Evolutionary conservation across 129 eudicot species (phyloP), one percentile per base, ranked within the genome.

Genomic region (Escallonia herrerae): DNA sequence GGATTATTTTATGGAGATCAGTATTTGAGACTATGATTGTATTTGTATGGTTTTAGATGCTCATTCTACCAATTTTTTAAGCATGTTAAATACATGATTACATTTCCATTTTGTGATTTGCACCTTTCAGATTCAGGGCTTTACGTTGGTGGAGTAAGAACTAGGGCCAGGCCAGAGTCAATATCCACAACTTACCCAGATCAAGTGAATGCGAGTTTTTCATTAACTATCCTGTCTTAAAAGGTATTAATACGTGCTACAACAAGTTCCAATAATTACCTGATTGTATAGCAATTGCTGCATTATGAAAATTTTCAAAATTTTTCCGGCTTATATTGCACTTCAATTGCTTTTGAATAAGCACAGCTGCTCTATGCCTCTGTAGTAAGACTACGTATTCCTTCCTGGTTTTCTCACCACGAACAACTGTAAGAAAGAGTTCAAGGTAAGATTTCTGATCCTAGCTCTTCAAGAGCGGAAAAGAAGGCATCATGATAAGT

Each of bases 331-430:
- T 48, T 61, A 53, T 62, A 74, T 79, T 86, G 54, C 83, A 76
- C 74, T 84, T 94, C 10, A 82, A 49, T 40, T 72, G 80, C 76
- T 89, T 94, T 68, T 94, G 99, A 66, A 94, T 89, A 73, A 63
- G 54, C 57, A 82, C 76, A 3, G 99, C 97, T 10, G 99, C 97
- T 76, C 85, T 84, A 57, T 94, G 90, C 78, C 82, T 85, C 55
- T 71, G 73, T n/a, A 86, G 77, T 66, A 83, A 54, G 69, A 69
- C 68, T 47, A 84, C 84, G 77, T 75, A 94, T 67, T 89, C 87
- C 75, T 86, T 89, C 70, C 99, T 80, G 60, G 83, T 54, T 76
- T 86, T 89, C 76, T 84, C 94, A 78, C 87, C 97, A 43, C 95
- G 95, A 56, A 72, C 76, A 76, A 80, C 99, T 94, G 88, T 41